Percentiles rank a stretch among this genome's conserved stretches.
These are phyloP conservation scores for Fusarium longipes DNA, from an alignment of 2,329 filamentous ascomycete genomes.

Conservation along the genomic window DNA sequence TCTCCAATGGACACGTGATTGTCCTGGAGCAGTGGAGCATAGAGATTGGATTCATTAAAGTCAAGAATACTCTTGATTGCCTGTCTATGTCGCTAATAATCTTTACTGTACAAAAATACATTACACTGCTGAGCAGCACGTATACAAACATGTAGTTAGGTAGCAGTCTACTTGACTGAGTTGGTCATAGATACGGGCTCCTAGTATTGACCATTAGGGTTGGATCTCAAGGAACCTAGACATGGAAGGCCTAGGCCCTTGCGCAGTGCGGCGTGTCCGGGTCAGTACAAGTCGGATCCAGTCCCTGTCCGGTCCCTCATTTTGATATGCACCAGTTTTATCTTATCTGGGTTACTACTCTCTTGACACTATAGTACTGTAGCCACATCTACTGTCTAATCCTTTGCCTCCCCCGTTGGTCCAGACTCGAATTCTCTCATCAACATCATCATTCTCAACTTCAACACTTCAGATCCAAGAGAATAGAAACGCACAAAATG, in stretches of 20 bases:
- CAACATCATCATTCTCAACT: constrained; percentile 17
- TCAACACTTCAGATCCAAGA: not conserved
- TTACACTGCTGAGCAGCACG: not conserved
- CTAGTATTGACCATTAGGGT: not conserved
- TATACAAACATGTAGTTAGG: too few relatives aligned
- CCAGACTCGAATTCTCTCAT: constrained; percentile 22
- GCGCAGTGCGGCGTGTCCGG: constrained; percentile 41
- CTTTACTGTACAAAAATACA: not conserved
- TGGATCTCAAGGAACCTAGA: constrained; percentile 14
- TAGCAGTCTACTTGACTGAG: not conserved
- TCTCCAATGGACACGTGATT: constrained; percentile 38
- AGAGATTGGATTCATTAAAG: not conserved
- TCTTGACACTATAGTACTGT: constrained; percentile 13
- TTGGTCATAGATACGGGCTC: too few relatives aligned
- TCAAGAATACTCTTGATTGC: not conserved
- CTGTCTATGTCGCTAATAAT: not conserved
- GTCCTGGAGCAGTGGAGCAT: not conserved
- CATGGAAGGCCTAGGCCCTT: constrained; percentile 4
- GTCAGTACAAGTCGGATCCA: constrained; percentile 15
- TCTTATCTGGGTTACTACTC: constrained; percentile 25
- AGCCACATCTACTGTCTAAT: constrained; percentile 41
- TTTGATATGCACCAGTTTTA: constrained; percentile 29
- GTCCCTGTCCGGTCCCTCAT: constrained; percentile 10
- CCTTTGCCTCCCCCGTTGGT: constrained; percentile 32
- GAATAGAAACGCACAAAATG: constrained; percentile 64